Evolutionary conservation across 768 basidiomycete genomes (phyloP), one percentile per base, ranked within the genome.

Genomic region (Kockovaella imperatae): DNA sequence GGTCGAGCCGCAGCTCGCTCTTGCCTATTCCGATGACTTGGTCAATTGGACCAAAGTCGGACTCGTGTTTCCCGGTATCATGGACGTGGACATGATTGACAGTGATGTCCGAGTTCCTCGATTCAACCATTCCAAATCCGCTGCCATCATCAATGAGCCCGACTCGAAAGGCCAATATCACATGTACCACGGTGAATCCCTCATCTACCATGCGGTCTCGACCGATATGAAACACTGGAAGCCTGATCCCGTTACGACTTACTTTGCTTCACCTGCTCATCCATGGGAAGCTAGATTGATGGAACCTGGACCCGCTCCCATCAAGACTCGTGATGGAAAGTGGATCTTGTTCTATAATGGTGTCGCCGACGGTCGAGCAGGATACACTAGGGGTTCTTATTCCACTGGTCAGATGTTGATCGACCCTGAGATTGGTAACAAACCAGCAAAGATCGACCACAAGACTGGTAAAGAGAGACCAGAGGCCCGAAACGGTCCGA

Each of bases 191-290:
- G 39, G 39, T 5, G 39, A 41, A 15, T 41, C 39, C 6, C 25
- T 41, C 39, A 20, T 41, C 39, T 41, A 41, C 39, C 39, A 41
- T 41, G 39, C 39, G 18, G 25, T 24, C 24, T 41, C 39, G 15
- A 15, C 15, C 7, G 39, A 41, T 21, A 18, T 41, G 39, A 17
- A 20, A 4, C 18, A 41, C 25, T 41, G 39, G 39, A 7, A 17
- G 5, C 18, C 39, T 4, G 18, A 20, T 6, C 39, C 39, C 15
- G 17, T 24, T 15, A 24, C 18, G 15, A 41, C 18, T 25, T 41
- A 41, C 39, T 41, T 41, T 25, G 39, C 39, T 20, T 17, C 39
- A 24, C 39, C 39, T 17, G 7, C 25, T 3, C 18, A 41, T 24
- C 39, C 39, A 3, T 41, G 39, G 39, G 39, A 41, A 24, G 25